A percentile compares a stretch with the other conserved stretches of the same genome.
These are phyloP conservation scores for Anthostomella pinea DNA, from an alignment of 2,329 filamentous ascomycete genomes.

Conservation along the genomic window DNA sequence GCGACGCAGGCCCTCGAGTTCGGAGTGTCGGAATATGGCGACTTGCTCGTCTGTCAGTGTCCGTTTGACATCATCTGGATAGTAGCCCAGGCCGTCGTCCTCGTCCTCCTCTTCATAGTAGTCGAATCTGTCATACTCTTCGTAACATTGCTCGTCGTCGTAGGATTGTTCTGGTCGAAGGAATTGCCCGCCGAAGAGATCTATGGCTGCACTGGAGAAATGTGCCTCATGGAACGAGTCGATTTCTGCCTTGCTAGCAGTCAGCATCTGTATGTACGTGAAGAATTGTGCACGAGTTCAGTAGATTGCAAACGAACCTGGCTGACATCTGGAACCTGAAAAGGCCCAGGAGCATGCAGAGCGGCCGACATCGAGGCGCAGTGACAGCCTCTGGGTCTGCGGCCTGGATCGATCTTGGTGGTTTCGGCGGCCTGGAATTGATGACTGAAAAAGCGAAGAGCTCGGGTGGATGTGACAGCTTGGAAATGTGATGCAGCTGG, in stretches of 20 bases:
- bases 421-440: no score
- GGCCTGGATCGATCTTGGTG: no score
- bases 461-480: no score
- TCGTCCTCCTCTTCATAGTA: conserved; percentile 51
- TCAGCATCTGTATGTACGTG: conserved; percentile 23
- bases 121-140: conserved; percentile 33
- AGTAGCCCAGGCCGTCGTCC: conserved; percentile 75
- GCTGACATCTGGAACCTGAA: conserved; percentile 36
- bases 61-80: conserved; percentile 80
- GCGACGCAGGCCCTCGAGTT: conserved; percentile 70
- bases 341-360: conserved; percentile 8
- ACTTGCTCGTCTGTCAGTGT: conserved; percentile 92
- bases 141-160: conserved; percentile 18
- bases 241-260: conserved; percentile 53
- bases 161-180: conserved; percentile 31
- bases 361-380: conserved; percentile 21
- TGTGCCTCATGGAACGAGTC: conserved; percentile 57
- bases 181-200: conserved; percentile 47
- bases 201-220: conserved; percentile 49
- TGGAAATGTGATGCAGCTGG: no score
- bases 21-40: conserved; percentile 83
- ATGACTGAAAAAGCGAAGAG: no score
- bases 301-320: conserved; percentile 30
- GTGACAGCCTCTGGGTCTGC: conserved; percentile 1
- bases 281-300: no score